Base-by-base conservation (phyloP, 2,329 filamentous ascomycete species). In the Cryoendolithus antarcticus region DNA sequence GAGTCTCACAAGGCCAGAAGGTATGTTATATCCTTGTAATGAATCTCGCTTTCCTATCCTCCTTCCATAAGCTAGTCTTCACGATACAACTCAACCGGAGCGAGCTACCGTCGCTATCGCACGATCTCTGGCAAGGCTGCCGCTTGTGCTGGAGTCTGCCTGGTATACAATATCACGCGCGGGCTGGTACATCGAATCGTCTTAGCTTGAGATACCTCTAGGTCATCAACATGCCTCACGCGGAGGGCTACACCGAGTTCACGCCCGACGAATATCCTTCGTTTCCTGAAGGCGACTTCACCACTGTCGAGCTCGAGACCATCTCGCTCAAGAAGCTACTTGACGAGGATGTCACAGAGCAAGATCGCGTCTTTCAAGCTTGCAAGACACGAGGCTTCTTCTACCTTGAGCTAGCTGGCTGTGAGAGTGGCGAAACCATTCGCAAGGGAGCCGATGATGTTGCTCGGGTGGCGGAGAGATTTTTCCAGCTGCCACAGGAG, bases 301-400 rank as follows among this genome's bases (percentile, higher is more conserved):
- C 48, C 4, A 50, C 47, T 10, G 51, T 57, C 34, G 35, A 49
- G 8, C 48, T 58, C 11, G 30, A 53, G 34, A 58, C 56, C 35
- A 61, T 67, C 28, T 65, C 62, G 1, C 55, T 66, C 9, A 38
- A 49, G 9, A 62, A 62, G 36, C 53, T 68, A 4, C 52, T 63
- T 11, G 34, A 47, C 9, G 43, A 50, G 9, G 57, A 66, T 37
- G 3, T 37, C 9, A 48, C 46, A 19, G 63, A 65, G 35, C 47
- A 58, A 44, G 52, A 61, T 11, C 49, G 56, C n/a, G 59, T 62
- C 28, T 64, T 62, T 49, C 44, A 60, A 34, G 62, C 62, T 4
- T 66, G 62, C 48, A 61, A 61, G 38, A 60, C 67, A 7, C 57
- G 73, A 4, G 71, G 71, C 1, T 74, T 75, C 55, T 74, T 74